Evolutionary conservation across 495 filamentous ascomycete genomes (phyloP), one percentile per base, ranked within the genome.

Genomic region (Aspergillus ostianus): DNA sequence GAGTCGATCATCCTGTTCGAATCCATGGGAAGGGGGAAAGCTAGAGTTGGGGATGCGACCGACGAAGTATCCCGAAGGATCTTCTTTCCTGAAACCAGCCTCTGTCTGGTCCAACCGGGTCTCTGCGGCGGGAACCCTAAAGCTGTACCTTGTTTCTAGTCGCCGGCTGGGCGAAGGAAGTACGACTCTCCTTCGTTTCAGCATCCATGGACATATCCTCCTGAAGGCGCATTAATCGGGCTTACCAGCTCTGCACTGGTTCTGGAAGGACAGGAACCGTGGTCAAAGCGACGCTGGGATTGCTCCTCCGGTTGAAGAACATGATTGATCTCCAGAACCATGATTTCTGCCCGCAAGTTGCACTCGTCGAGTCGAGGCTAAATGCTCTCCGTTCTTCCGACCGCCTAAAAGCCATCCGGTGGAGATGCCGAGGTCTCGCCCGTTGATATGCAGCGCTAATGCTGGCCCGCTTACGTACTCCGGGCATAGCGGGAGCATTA

Each of bases 361-460:
- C n/a, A n/a, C n/a, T n/a, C n/a, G n/a, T n/a, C n/a, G n/a, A n/a
- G n/a, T n/a, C n/a, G n/a, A 32, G 29, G 29, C 29, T 10, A 32
- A 32, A 32, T 7, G 29, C 29, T 10, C 15, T 53, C 51, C 51
- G 51, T 53, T 53, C 51, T 53, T 29, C 30, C 30, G 51, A 36
- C n/a, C 3, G 8, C 44, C 13, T 46, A 55, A 55, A 23, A 45
- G 41, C 36, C 20, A 21, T 32, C 20, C 27, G 53, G 53, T 55
- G 53, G 53, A 48, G 54, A 48, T 56, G 21, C 44, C 53, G 45
- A 32, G 45, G 23, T 26, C 27, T 48, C 54, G 29, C 36, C 54
- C 54, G 54, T 56, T 56, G 41, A 47, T 56, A 56, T 56, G 44
- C 54, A 56, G 54, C 26, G 47, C 45, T 45, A 55, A 2, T 15